Percentiles rank a stretch among this genome's conserved stretches.
Evolutionary conservation across 805 yeast species (phyloP).

Genomic region (Candida ficus): DNA sequence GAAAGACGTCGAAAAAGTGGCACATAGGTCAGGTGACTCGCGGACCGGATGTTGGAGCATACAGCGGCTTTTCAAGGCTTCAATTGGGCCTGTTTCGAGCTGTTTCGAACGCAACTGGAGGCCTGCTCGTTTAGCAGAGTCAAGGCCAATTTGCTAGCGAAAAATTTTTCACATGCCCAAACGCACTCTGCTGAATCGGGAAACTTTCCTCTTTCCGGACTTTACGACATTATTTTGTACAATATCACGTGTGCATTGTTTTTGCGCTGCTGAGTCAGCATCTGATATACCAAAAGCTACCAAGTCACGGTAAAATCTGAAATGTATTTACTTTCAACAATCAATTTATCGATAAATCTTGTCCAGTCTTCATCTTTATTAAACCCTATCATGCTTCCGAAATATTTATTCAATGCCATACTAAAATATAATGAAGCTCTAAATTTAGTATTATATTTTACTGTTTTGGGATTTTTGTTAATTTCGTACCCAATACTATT

Average conservation of each 20-base stretch:
- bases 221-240: not conserved
- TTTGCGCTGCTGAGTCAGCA: not conserved
- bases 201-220: not conserved
- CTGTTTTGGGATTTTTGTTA: too few species aligned
- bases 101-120: not conserved
- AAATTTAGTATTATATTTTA: too few species aligned
- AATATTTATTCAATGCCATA: too few species aligned
- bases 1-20: not conserved
- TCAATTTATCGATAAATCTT: too few species aligned
- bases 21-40: too few species aligned
- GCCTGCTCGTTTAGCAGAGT: constrained; percentile 7
- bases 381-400: too few species aligned
- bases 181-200: not conserved
- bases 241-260: constrained; percentile 1
- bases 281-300: too few species aligned
- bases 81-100: not conserved
- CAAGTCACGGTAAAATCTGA: too few species aligned
- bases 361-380: too few species aligned
- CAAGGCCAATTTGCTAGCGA: not conserved
- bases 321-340: too few species aligned
- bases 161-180: constrained; percentile 7
- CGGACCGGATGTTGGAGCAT: not conserved
- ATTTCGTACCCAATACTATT: too few species aligned
- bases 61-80: not conserved
- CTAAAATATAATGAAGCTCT: too few species aligned